Percentiles rank a stretch among this genome's conserved stretches.
phyloP scores from a whole-genome alignment of 306 rosid genomes.

The Ormosia semicastrata region DNA sequence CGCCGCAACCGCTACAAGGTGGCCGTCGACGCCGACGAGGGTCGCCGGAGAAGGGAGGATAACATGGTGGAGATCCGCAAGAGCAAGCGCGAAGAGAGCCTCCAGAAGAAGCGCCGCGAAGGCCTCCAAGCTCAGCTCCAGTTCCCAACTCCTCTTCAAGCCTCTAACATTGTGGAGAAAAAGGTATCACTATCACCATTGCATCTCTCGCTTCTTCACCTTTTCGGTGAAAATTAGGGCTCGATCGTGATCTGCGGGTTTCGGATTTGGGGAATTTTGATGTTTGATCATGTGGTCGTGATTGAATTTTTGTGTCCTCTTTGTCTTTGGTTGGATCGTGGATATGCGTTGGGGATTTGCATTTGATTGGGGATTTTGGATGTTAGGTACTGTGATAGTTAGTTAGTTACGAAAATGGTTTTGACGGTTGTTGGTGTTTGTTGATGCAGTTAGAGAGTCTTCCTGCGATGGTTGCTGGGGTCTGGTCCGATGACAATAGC shows the following conservation, averaged over 20 bases:
- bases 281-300: background rate
- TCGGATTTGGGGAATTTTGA: background rate
- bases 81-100: slow-evolving; percentile 89
- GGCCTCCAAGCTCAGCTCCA: slow-evolving; percentile 77
- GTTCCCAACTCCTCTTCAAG: slow-evolving; percentile 48
- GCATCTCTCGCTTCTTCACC: background rate
- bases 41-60: slow-evolving; percentile 89
- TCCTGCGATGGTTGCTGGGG: slow-evolving; percentile 85
- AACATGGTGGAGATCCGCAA: slow-evolving; percentile 95
- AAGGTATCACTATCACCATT: slow-evolving; percentile 38
- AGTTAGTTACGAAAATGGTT: slow-evolving; percentile 11
- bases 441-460: slow-evolving; percentile 79
- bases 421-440: background rate
- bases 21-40: slow-evolving; percentile 89
- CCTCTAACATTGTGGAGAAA: slow-evolving; percentile 63
- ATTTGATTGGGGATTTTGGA: background rate
- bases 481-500: slow-evolving; percentile 58
- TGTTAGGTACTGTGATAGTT: background rate
- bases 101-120: slow-evolving; percentile 86
- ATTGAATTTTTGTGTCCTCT: background rate
- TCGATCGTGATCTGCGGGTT: slow-evolving; percentile 13
- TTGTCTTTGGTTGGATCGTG: background rate
- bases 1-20: slow-evolving; percentile 96
- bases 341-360: background rate
- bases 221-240: background rate